Evolutionary conservation across 169 alveolate genomes (phyloP), one percentile per base, ranked within the genome.

Genomic region (Cryptosporidium sp.): DNA sequence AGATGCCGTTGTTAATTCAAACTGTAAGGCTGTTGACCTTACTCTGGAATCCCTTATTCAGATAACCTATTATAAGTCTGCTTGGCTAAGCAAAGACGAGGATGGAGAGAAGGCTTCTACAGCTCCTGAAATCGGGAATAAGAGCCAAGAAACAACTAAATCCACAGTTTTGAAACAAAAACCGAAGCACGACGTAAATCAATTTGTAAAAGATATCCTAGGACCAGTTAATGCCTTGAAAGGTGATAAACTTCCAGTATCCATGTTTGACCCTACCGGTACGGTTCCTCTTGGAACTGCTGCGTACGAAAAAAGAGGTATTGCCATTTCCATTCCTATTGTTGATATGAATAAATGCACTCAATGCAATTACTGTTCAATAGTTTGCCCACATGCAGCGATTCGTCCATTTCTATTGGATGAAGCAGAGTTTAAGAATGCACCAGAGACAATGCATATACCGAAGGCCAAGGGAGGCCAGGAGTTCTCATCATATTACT

Each of bases 321-420:
- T 92, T 26, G 94, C 94, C 5, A 86, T 84, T 35, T 67, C 92
- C 16, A 86, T 92, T 55, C 94, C 94, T 0, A 86, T 86, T n/a
- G 94, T 92, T 61, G 94, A 92, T 87, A 87, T 92, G 93, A 92
- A 92, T 85, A 92, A 92, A 73, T 92, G 94, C 65, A 92, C 92
- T 65, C 94, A 92, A 65, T 92, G 94, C 85, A 92, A 92, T 85
- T 84, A 87, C 18, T 92, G 94, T 86, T 84, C 93, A 23, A 89
- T 91, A 50, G 91, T 92, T 5, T 92, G 94, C 87, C 94, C 94
- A 0, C 94, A 92, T 45, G 93, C 94, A 8, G 94, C 92, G 41
- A 86, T 92, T 55, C 84, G 94, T 3, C 94, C 94, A 37, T 92
- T 92, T 89, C 71, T 92, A 39, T 69, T 89, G 58, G 87, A 91